Conservation (phyloP, 352 stramenopile genomes). For the Phytophthora pseudosyringae region DNA sequence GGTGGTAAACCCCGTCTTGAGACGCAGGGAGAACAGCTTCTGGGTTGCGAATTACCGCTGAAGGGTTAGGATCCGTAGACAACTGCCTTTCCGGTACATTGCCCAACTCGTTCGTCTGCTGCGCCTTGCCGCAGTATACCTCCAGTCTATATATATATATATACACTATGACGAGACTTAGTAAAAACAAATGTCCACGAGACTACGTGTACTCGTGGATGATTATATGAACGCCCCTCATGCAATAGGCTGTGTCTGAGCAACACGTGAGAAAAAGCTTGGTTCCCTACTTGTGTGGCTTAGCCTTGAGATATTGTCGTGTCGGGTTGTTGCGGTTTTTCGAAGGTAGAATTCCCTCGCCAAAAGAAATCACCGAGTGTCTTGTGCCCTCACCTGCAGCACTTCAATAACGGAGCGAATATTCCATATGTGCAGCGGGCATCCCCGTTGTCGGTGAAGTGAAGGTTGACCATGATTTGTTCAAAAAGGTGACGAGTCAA, state of each 20-base stretch:
- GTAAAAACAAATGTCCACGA: conserved; percentile 17
- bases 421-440: not conserved
- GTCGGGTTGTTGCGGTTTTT: too few species aligned
- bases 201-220: too few species aligned
- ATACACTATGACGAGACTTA: conserved; percentile 13
- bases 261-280: not conserved
- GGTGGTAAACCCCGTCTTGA: not conserved
- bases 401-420: conserved; percentile 2
- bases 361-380: too few species aligned
- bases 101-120: not conserved
- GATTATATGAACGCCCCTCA: conserved; percentile 14
- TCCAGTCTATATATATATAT: conserved; percentile 18
- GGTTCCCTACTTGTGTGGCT: not conserved
- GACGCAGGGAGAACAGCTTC: not conserved
- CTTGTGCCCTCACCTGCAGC: not conserved
- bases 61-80: conserved; percentile 5
- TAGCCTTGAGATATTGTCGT: not conserved
- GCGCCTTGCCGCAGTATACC: conserved; percentile 9
- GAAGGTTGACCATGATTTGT: conserved; percentile 16
- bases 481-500: conserved; percentile 17
- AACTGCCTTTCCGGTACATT: not conserved
- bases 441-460: conserved; percentile 23
- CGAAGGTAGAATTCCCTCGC: too few species aligned
- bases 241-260: conserved; percentile 14
- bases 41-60: conserved; percentile 1